Conservation (phyloP, 2,329 filamentous ascomycete species). For the Nothophaeocryptopus gaeumannii region DNA sequence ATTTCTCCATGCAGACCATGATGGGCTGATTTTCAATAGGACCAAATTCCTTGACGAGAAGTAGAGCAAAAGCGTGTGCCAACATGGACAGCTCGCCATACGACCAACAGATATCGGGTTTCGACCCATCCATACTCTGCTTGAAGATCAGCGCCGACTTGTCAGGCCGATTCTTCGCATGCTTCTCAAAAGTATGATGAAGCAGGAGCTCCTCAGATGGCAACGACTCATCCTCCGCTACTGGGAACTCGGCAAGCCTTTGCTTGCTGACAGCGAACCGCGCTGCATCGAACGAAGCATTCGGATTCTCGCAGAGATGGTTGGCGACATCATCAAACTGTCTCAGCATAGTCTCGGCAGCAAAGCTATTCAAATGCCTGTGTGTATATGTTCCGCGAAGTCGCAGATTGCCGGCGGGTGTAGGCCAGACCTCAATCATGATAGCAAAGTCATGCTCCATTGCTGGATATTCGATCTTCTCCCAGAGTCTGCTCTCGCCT, state of each 20-base stretch:
- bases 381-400: conserved; percentile 14
- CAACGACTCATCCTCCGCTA: background rate
- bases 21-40: conserved; percentile 49
- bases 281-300: background rate
- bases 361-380: conserved; percentile 6
- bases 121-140: conserved; percentile 38
- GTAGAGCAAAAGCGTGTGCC: conserved; percentile 54
- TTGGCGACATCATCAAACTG: conserved; percentile 13
- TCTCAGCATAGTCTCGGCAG: conserved; percentile 11
- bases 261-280: background rate
- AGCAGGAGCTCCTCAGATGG: conserved; percentile 1
- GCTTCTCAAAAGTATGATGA: conserved; percentile 48
- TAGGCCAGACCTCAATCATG: conserved; percentile 33
- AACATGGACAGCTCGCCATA: conserved; percentile 62
- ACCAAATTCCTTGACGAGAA: conserved; percentile 45
- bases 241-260: conserved; percentile 32
- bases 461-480: conserved; percentile 33
- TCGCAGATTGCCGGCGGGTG: conserved; percentile 8
- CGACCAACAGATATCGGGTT: conserved; percentile 47
- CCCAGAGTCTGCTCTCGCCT: conserved; percentile 6
- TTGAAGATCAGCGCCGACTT: conserved; percentile 64
- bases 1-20: conserved; percentile 73
- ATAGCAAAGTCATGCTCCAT: conserved; percentile 25
- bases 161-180: conserved; percentile 49
- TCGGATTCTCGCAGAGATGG: conserved; percentile 6